phyloP scores from a whole-genome alignment of 2,329 filamentous ascomycete species.

The Gnomoniopsis smithogilvyi region DNA sequence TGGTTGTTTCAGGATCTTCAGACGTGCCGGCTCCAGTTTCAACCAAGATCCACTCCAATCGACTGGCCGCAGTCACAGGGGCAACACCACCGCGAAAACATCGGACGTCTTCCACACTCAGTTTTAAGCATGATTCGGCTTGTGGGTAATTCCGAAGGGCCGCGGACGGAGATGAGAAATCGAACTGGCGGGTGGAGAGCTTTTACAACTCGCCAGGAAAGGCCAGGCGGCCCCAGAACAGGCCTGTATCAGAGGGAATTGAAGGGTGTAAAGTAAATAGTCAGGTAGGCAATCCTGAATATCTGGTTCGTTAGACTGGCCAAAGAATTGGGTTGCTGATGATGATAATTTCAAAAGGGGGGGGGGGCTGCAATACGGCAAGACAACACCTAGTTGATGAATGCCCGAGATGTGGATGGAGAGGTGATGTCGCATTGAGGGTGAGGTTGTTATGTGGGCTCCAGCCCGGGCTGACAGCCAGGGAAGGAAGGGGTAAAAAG shows the following conservation, averaged over 20 bases:
- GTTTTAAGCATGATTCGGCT: not conserved
- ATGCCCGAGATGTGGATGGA: too few species aligned
- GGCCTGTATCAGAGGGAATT: not conserved
- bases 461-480: too few species aligned
- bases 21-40: slow-evolving; percentile 12
- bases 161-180: not conserved
- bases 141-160: not conserved
- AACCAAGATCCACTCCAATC: not conserved
- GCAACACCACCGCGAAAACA: not conserved
- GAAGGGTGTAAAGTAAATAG: not conserved
- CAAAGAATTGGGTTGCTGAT: too few species aligned
- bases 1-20: slow-evolving; percentile 17
- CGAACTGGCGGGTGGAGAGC: not conserved
- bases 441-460: too few species aligned
- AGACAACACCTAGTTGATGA: too few species aligned
- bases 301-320: not conserved
- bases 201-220: not conserved
- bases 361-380: too few species aligned
- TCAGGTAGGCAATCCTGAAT: not conserved
- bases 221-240: not conserved
- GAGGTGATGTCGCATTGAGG: too few species aligned
- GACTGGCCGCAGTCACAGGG: not conserved
- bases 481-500: too few species aligned
- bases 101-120: not conserved
- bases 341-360: too few species aligned